A percentile compares a stretch with the other conserved stretches of the same genome.
Evolutionary conservation across 1,284 basidiomycete genomes (phyloP).

Genomic region (Fomitiporia mediterranea): DNA sequence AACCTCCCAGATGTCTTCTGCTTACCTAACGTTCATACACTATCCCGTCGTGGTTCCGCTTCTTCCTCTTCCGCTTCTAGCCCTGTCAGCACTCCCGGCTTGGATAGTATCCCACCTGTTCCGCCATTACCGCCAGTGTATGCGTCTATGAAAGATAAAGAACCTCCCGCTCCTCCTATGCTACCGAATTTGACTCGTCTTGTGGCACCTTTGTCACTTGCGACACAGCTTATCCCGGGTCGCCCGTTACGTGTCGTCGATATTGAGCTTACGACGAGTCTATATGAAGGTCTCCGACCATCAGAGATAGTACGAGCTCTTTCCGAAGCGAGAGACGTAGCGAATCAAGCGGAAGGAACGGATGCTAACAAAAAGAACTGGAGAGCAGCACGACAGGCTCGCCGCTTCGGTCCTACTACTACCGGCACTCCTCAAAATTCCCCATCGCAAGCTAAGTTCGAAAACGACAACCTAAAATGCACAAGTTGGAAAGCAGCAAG

Average conservation of each 20-base stretch:
- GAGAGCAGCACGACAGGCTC: conserved; percentile 9
- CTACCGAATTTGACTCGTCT: conserved; percentile 13
- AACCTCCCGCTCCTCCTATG: background rate
- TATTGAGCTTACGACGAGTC: conserved; percentile 13
- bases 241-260: conserved; percentile 14
- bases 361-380: background rate
- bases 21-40: conserved; percentile 10
- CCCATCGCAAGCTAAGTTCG: no score
- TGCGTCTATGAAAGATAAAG: conserved; percentile 1
- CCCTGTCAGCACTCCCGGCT: background rate
- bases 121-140: conserved; percentile 8
- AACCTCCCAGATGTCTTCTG: conserved; percentile 19
- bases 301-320: conserved; percentile 10
- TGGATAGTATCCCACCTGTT: conserved; percentile 11
- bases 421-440: background rate
- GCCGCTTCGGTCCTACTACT: background rate
- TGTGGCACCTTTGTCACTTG: conserved; percentile 15
- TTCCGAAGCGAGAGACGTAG: background rate
- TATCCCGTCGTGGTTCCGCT: background rate
- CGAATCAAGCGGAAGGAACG: background rate
- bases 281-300: conserved; percentile 17
- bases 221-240: conserved; percentile 16
- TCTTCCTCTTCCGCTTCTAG: conserved; percentile 5
- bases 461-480: background rate
- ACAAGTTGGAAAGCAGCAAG: background rate